Evolutionary conservation across 495 filamentous ascomycete species (phyloP).

Genomic region (Penicillium mononematosum): DNA sequence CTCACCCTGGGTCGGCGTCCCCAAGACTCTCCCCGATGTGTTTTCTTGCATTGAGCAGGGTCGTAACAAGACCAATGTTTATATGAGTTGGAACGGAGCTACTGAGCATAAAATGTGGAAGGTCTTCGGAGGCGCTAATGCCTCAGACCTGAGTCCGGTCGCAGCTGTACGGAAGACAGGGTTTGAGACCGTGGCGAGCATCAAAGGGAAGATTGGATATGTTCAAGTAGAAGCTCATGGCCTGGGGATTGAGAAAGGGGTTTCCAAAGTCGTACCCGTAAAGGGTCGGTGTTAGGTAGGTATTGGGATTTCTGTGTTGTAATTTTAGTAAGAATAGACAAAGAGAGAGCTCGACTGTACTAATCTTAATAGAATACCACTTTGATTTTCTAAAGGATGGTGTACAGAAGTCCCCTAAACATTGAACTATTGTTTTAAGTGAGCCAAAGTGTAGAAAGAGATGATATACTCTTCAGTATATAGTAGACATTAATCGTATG

Average conservation of each 20-base stretch:
- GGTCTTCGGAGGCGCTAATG: conserved; percentile 4
- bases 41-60: conserved; percentile 14
- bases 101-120: conserved; percentile 25
- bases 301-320: neutral
- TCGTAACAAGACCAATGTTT: conserved; percentile 16
- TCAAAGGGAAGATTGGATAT: neutral
- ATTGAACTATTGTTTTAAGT: neutral
- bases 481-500: neutral
- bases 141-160: neutral
- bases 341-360: neutral
- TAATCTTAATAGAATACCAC: too few relatives aligned
- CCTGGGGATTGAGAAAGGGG: neutral
- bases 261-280: neutral
- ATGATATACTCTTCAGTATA: neutral
- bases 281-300: neutral
- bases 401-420: too few relatives aligned
- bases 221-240: conserved; percentile 1
- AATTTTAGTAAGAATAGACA: neutral
- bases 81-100: conserved; percentile 37
- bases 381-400: too few relatives aligned
- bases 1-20: conserved; percentile 22
- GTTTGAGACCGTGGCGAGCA: neutral
- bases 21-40: conserved; percentile 18
- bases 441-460: neutral
- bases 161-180: neutral